Percentiles rank a stretch among this genome's conserved stretches.
Evolutionary conservation across 2,329 filamentous ascomycete species (phyloP).

Genomic region (Dichotomopilus funicola): DNA sequence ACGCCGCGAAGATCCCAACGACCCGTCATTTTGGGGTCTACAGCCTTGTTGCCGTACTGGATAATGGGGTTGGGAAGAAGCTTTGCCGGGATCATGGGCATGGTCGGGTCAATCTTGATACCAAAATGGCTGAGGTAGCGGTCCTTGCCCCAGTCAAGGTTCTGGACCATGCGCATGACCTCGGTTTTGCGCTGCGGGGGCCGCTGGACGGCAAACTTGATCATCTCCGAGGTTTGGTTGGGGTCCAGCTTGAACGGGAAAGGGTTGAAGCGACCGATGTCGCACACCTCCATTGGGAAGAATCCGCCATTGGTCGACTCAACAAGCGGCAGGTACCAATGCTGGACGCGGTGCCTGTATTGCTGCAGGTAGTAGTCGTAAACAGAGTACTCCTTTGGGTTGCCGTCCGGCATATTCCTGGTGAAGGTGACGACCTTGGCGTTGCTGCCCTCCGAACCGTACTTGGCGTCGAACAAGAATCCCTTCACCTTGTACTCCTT

Average conservation of each 20-base stretch:
- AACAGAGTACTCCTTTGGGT: slow-evolving; percentile 35
- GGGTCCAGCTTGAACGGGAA: slow-evolving; percentile 58
- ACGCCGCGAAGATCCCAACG: slow-evolving; percentile 84
- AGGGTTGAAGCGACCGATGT: slow-evolving; percentile 47
- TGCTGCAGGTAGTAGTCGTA: slow-evolving; percentile 49
- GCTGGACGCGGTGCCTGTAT: slow-evolving; percentile 46
- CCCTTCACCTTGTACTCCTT: slow-evolving; percentile 48
- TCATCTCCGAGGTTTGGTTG: slow-evolving; percentile 71
- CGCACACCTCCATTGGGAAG: slow-evolving; percentile 58
- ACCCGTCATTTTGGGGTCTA: slow-evolving; percentile 60
- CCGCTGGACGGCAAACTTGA: slow-evolving; percentile 81
- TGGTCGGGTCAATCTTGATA: slow-evolving; percentile 57
- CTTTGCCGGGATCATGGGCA: slow-evolving; percentile 63
- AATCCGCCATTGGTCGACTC: slow-evolving; percentile 47
- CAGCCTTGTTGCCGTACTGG: slow-evolving; percentile 51
- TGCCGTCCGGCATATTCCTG: slow-evolving; percentile 36
- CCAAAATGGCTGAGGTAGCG: slow-evolving; percentile 66
- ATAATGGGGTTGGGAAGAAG: slow-evolving; percentile 67
- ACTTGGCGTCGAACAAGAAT: slow-evolving; percentile 42
- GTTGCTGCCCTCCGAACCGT: slow-evolving; percentile 40
- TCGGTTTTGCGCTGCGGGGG: slow-evolving; percentile 61
- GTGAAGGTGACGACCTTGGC: slow-evolving; percentile 52
- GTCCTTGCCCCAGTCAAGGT: slow-evolving; percentile 64
- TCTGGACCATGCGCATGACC: slow-evolving; percentile 60
- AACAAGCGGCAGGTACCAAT: slow-evolving; percentile 49